Base-by-base conservation (phyloP, 305 asterid genomes). In the Plantago coronopus region DNA sequence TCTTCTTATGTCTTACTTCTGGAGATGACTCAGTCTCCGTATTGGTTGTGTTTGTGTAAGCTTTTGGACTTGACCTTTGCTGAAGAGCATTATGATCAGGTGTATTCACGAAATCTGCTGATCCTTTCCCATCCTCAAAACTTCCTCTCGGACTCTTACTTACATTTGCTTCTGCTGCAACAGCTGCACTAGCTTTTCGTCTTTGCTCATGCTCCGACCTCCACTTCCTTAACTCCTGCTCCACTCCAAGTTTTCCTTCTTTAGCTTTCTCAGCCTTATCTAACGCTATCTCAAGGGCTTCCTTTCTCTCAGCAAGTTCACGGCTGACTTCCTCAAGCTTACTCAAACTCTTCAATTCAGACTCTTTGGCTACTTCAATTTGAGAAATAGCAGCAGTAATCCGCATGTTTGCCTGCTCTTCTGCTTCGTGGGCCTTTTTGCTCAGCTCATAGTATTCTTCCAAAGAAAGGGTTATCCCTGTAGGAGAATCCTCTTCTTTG, bases 361-460 rank as follows among this genome's bases (percentile, higher is more conserved):
- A 72, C 34, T 84, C 94, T 75, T 88, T 94, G 14, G 96, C 99
- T 2, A 54, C 68, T 68, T 86, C 96, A 3, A 94, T 75, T 65
- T 86, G 83, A 16, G 86, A 57, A 43, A 83, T 61, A 11, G 95
- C 99, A 15, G 62, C 83, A 0, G 80, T 77, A 14, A 90, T 82
- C 43, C 89, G 74, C 11, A 58, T n/a, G 65, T 78, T 90, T 0
- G 97, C 95, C 63, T 86, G 76, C 78, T 83, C 95, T 62, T 94
- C 95, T 0, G 96, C 97, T 45, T 86, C 96, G 40, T 86, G 97
- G 21, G 95, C 90, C 50, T 59, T 70, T 68, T 85, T 94, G 86
- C 96, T 87, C 12, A 90, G 83, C 74, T 82, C 90, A 43, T 85
- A 90, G 43, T 94, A 94, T 57, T 94, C 95, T 51, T 79, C 95